These are phyloP conservation scores for Styphnolobium japonicum DNA, from an alignment of 306 rosid genomes.

Conservation along the genomic window DNA sequence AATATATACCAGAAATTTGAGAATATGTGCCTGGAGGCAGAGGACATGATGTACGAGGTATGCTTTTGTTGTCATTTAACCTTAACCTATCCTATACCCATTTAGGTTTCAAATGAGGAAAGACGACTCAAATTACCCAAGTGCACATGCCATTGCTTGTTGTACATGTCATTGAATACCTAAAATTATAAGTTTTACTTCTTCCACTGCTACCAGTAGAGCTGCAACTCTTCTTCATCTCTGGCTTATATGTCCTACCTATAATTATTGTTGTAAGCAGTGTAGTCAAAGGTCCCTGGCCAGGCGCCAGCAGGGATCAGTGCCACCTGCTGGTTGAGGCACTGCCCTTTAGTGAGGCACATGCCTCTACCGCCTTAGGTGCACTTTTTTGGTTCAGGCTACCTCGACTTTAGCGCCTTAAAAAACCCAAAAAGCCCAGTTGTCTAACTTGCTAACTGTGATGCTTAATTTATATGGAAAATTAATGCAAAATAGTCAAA, in stretches of 20 bases:
- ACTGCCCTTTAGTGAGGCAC: not conserved
- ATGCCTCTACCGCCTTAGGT: too few relatives aligned
- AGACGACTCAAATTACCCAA: not conserved
- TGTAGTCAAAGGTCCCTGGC: not conserved
- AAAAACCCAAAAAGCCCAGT: too few relatives aligned
- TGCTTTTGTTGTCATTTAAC: constrained; percentile 16
- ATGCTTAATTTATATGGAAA: not conserved
- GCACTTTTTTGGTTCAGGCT: not conserved
- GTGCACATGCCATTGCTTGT: not conserved
- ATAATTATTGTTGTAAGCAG: not conserved
- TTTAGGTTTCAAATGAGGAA: not conserved
- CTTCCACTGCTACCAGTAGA: not conserved
- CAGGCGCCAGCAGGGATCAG: not conserved
- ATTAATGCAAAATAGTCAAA: not conserved
- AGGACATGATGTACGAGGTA: constrained; percentile 80
- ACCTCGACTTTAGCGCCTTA: too few relatives aligned
- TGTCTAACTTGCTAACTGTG: too few relatives aligned
- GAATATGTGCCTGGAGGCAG: constrained; percentile 83
- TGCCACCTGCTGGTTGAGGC: not conserved
- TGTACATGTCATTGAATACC: not conserved
- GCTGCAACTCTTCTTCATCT: constrained; percentile 1
- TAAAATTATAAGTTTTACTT: not conserved
- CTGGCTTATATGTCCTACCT: not conserved
- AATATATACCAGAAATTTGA: constrained; percentile 75
- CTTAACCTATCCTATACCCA: not conserved